Percentiles rank a stretch among this genome's conserved stretches.
These are phyloP conservation scores for Epithemia pelagica DNA, from an alignment of 108 stramenopile genomes.

Conservation along the genomic window DNA sequence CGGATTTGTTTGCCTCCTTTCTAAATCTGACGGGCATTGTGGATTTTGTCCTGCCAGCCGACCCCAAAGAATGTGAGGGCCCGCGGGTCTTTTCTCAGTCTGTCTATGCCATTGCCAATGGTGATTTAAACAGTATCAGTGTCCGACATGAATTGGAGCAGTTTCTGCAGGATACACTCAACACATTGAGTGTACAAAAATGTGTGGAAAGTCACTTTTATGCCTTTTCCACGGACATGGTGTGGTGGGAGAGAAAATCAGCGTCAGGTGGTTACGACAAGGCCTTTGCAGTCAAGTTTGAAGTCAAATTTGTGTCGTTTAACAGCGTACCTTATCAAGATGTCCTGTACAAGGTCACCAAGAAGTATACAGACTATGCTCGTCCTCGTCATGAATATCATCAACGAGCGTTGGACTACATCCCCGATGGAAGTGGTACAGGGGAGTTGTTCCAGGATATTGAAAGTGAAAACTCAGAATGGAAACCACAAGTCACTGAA, in stretches of 20 bases:
- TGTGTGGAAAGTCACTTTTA: not conserved
- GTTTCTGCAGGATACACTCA: not conserved
- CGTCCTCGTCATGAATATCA: not conserved
- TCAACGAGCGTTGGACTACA: not conserved
- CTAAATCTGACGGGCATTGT: not conserved
- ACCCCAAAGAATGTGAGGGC: not conserved
- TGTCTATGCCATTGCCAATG: not conserved
- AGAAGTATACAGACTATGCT: not conserved
- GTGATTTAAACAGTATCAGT: not conserved
- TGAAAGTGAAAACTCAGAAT: too few relatives aligned
- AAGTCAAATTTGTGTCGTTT: not conserved
- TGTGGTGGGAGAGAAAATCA: not conserved
- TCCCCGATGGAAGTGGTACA: not conserved
- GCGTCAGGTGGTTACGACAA: not conserved
- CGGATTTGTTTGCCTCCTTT: not conserved
- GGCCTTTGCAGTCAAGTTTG: not conserved
- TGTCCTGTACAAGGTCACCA: not conserved
- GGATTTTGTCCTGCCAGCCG: not conserved
- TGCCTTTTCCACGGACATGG: not conserved
- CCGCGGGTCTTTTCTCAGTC: not conserved
- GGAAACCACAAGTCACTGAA: not conserved
- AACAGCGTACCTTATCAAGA: not conserved
- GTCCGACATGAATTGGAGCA: not conserved
- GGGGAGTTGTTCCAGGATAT: too few relatives aligned
- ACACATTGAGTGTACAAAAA: not conserved